Conservation (phyloP, 164 flowering plant species). For the Magnolia sinica region DNA sequence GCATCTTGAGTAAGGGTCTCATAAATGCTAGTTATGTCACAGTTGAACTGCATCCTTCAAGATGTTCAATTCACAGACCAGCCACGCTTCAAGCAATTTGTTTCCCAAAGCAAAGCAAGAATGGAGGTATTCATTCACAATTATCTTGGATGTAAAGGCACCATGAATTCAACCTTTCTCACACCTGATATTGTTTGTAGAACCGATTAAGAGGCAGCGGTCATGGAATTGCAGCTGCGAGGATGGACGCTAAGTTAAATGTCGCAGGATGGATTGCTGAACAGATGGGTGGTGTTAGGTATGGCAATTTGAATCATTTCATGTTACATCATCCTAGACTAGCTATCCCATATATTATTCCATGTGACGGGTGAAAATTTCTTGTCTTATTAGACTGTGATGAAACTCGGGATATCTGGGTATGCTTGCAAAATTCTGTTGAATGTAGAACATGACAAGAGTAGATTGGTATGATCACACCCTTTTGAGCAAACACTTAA, state of each 20-base stretch:
- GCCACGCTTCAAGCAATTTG: conserved; percentile 96
- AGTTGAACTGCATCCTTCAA: conserved; percentile 84
- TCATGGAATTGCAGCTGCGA: conserved; percentile 93
- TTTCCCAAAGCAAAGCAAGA: conserved; percentile 94
- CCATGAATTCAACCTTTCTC: not conserved
- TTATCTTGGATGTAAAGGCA: conserved; percentile 1
- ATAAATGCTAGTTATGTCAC: conserved; percentile 20
- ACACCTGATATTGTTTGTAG: conserved; percentile 32
- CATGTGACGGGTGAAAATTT: not conserved
- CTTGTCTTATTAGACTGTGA: no score
- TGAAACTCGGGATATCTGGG: no score
- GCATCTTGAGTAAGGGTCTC: conserved; percentile 10
- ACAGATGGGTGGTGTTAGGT: conserved; percentile 99
- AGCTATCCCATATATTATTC: not conserved
- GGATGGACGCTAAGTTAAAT: conserved; percentile 97
- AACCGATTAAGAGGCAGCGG: conserved; percentile 95
- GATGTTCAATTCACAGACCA: conserved; percentile 95
- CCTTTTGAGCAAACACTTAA: not conserved
- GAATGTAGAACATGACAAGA: not conserved
- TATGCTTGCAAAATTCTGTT: not conserved
- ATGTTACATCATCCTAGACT: not conserved
- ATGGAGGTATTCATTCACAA: conserved; percentile 73
- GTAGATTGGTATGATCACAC: not conserved
- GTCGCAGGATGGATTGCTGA: conserved; percentile 93
- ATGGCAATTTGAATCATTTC: conserved; percentile 5